These are phyloP conservation scores for Solanum verrucosum DNA, from an alignment of 257 asterid species.

Conservation along the genomic window DNA sequence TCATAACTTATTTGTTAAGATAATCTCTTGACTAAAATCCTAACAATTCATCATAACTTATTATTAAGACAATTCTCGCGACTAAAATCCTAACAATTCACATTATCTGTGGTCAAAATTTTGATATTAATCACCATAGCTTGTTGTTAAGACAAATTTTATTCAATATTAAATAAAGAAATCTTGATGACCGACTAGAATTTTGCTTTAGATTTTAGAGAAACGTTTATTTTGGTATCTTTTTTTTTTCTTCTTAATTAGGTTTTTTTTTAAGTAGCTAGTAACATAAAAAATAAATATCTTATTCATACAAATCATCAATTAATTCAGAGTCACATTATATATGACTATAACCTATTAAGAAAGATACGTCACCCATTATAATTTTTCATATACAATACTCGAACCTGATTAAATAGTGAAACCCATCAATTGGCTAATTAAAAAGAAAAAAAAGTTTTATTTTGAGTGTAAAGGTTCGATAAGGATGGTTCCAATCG, in stretches of 20 bases:
- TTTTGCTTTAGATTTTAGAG: not conserved
- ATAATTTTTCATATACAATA: not conserved
- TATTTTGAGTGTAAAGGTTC: not conserved
- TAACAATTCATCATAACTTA: not conserved
- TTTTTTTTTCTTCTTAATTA: not conserved
- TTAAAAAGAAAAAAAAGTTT: not conserved
- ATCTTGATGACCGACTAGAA: not conserved
- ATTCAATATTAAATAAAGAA: not conserved
- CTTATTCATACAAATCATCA: not conserved
- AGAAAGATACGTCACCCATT: not conserved
- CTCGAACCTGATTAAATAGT: not conserved
- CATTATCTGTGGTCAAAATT: not conserved
- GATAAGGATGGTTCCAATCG: not conserved
- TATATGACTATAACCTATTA: not conserved
- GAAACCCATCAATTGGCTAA: not conserved
- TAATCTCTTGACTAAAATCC: too few relatives aligned
- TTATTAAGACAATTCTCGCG: not conserved
- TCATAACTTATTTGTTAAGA: too few relatives aligned
- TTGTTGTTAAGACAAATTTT: not conserved
- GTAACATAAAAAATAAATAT: not conserved
- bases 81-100: not conserved
- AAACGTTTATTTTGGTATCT: not conserved
- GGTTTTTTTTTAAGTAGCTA: not conserved
- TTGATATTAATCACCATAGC: not conserved
- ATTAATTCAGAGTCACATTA: not conserved